Evolutionary conservation across 2,329 filamentous ascomycete genomes (phyloP).

Genomic region (Sporothrix mexicana): DNA sequence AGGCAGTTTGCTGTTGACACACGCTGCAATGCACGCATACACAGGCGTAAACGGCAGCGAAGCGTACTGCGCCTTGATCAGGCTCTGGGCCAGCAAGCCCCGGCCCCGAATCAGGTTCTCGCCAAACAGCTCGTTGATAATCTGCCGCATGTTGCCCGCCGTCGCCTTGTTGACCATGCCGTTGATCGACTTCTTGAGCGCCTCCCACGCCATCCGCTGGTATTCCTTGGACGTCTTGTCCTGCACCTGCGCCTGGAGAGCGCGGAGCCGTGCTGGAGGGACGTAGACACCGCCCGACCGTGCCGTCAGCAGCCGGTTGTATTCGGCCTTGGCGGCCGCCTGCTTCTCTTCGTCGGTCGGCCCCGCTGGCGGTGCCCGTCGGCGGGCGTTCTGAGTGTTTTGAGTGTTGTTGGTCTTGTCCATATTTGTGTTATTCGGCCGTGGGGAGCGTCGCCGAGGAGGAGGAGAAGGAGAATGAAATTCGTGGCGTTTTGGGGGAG

Average conservation of each 20-base stretch:
- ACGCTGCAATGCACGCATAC: slow-evolving; percentile 92
- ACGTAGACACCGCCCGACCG: slow-evolving; percentile 97
- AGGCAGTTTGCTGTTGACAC: slow-evolving; percentile 96
- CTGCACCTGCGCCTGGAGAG: slow-evolving; percentile 94
- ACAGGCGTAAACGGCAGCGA: slow-evolving; percentile 96
- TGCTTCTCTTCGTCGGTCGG: slow-evolving; percentile 83
- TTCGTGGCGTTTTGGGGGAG: neutral
- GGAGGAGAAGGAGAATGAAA: neutral
- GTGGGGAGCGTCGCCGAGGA: slow-evolving; percentile 27
- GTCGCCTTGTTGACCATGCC: slow-evolving; percentile 99
- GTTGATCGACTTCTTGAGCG: slow-evolving; percentile 97
- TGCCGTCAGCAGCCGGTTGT: slow-evolving; percentile 89
- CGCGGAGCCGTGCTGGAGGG: slow-evolving; percentile 85
- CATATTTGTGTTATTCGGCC: neutral
- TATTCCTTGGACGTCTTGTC: slow-evolving; percentile 97
- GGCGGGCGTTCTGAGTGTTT: neutral
- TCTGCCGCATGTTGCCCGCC: slow-evolving; percentile 95
- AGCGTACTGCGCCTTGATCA: slow-evolving; percentile 98
- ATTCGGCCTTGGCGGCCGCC: slow-evolving; percentile 86
- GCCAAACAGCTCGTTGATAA: slow-evolving; percentile 92
- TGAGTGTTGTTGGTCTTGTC: slow-evolving; percentile 4
- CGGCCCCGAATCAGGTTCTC: slow-evolving; percentile 93
- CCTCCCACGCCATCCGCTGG: slow-evolving; percentile 99
- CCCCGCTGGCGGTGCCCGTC: slow-evolving; percentile 47
- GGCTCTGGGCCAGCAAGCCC: slow-evolving; percentile 90